Evolutionary conservation across 352 stramenopile species (phyloP), one percentile per base, ranked within the genome.

Genomic region (Globisporangium cederbergense): DNA sequence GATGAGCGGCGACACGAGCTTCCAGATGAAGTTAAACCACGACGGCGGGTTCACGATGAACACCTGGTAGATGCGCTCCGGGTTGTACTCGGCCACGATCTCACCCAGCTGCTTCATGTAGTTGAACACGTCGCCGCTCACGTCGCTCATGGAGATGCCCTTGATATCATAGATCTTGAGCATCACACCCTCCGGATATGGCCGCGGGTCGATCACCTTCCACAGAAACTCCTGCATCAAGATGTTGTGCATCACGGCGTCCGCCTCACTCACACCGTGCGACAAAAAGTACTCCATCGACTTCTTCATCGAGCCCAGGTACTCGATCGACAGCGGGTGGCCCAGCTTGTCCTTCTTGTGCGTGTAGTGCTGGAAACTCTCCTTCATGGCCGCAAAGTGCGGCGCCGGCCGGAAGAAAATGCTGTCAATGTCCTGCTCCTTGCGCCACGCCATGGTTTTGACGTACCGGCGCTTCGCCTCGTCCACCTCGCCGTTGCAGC

Each of bases 1-100:
- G 30, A 92, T 73, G 30, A 90, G 67, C n/a, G 83, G 81, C 28
- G 79, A 84, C 18, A 88, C 78, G 11, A 92, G 60, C 62, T 90
- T 90, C 83, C 83, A 92, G 52, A 92, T 90, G 32, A 92, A 74
- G 58, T 86, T 88, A 55, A 92, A 92, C 83, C 83, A 92, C 10
- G 71, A 64, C 28, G 83, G 83, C 11, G 79, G 79, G 62, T 92
- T 90, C 50, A 92, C 57, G 67, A 92, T 83, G 56, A 92, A 88
- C 9, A 90, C 66, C 34, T 91, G 79, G 60, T 79, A 88, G 4
- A 89, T 76, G 18, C 83, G 79, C 65, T 92, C 83, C 3, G 83
- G 81, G 64, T 92, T 89, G 76, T 92, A 89, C 49, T 80, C 73
- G 46, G 76, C 83, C n/a, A 83, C 67, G 46, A 78, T 77, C 49